Base-by-base conservation (phyloP, 805 yeast species). In the Wickerhamiella allomyrinae region DNA sequence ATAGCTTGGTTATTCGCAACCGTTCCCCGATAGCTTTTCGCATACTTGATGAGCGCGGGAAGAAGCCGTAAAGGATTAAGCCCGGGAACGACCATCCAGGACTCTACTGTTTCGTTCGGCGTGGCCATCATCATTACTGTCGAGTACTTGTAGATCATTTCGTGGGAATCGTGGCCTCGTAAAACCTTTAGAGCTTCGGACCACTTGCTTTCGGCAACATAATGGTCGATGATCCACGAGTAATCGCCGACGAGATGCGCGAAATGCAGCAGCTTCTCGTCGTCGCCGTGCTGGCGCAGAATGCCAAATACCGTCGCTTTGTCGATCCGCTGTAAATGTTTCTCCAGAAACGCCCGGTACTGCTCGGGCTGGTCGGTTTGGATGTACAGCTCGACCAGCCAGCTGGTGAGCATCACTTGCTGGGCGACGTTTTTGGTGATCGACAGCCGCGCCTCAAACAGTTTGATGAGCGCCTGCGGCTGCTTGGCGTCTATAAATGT, bases 191-290 rank as follows among this genome's bases (percentile, higher is more conserved):
- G 57, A 0, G 94, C 80, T 43, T 77, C 77, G 11, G 63, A 57
- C 94, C 95, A 91, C 46, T 77, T 70, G 47, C 77, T 79, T 21
- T 68, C 57, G 40, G 76, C 72, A 10, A 87, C 68, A 71, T 86
- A 75, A 57, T 79, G 76, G 6, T 75, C 66, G 23, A 87, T 57
- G 1, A 85, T 79, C 57, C 71, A 81, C 36, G 73, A 74, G 54
- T 69, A 74, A 56, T 91, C 95, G 36, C 73, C 67, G 7, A 79
- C 69, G 15, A 76, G 54, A 25, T 73, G 74, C 0, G 95, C 87
- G 59, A 72, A 84, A 45, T 65, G 70, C 1, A 89, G 52, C 13
- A 86, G 61, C 55, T 78, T 80, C 0, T 71, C 67, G 38, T 71
- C 71, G 44, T 80, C 67, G 46, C 85, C 79, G 52, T 80, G 80